Conservation (phyloP, 495 filamentous ascomycete species). For the Hypoxylon subgilvum region DNA sequence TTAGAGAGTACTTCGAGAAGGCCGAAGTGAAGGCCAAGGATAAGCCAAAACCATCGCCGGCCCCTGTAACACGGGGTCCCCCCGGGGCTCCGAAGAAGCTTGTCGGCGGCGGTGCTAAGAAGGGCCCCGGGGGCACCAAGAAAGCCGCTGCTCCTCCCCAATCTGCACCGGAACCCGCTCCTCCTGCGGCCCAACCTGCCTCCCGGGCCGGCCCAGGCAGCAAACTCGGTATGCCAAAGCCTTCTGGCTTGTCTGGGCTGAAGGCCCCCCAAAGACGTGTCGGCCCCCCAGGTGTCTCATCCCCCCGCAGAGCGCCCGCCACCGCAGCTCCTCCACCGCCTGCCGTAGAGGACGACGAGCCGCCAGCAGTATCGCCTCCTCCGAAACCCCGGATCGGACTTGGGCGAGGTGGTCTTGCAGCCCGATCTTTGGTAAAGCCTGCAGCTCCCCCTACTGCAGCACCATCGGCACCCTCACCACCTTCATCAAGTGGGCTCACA, state of each 20-base stretch:
- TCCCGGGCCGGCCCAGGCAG: constrained; percentile 65
- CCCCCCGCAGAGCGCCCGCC: constrained; percentile 69
- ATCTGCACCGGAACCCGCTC: constrained; percentile 50
- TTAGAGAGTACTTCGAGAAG: constrained; percentile 91
- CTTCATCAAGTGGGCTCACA: constrained; percentile 64
- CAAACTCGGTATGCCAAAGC: constrained; percentile 69
- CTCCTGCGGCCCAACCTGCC: constrained; percentile 64
- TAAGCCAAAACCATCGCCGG: constrained; percentile 84
- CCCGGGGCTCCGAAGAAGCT: constrained; percentile 58
- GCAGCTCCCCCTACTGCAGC: constrained; percentile 46
- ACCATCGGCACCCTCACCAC: constrained; percentile 51
- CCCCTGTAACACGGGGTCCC: constrained; percentile 69
- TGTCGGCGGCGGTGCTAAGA: constrained; percentile 52
- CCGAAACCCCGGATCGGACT: constrained; percentile 71
- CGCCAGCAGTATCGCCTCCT: constrained; percentile 60
- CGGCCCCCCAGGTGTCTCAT: constrained; percentile 61
- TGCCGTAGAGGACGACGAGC: constrained; percentile 64
- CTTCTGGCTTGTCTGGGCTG: constrained; percentile 67
- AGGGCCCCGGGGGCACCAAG: constrained; percentile 49
- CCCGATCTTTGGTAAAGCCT: constrained; percentile 85
- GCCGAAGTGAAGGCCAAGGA: constrained; percentile 97
- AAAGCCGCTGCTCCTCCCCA: constrained; percentile 54
- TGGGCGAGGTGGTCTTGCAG: constrained; percentile 79
- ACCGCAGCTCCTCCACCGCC: constrained; percentile 56
- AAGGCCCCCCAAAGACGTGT: constrained; percentile 73